A percentile compares a stretch with the other conserved stretches of the same genome.
Conservation (phyloP, 2,329 filamentous ascomycete genomes). For the Xylaria sp. region DNA sequence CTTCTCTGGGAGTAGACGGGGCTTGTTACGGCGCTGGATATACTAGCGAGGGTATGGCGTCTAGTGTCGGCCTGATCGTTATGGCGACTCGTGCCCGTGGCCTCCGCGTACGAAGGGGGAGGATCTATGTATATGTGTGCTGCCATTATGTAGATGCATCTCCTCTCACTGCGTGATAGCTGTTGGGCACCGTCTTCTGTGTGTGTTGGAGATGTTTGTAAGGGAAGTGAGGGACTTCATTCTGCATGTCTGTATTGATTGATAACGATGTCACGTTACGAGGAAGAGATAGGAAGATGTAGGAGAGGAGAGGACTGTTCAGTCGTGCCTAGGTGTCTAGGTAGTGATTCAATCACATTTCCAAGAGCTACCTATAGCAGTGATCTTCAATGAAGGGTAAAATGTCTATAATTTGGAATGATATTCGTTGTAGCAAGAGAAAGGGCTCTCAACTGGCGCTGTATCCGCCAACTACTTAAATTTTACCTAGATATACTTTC, state of each 20-base stretch:
- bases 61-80: neutral
- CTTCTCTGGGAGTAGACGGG: neutral
- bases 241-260: conserved; percentile 13
- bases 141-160: neutral
- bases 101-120: conserved; percentile 35
- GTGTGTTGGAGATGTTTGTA: conserved; percentile 10
- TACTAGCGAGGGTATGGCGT: conserved; percentile 1
- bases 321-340: neutral
- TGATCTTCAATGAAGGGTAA: neutral
- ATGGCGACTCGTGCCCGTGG: conserved; percentile 11
- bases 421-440: neutral
- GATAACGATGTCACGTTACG: conserved; percentile 11
- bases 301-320: neutral
- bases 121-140: conserved; percentile 2
- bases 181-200: neutral
- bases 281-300: neutral
- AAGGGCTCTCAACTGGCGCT: conserved; percentile 5
- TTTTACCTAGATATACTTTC: neutral
- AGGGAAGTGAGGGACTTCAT: conserved; percentile 16
- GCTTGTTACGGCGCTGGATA: neutral
- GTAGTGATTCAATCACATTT: neutral
- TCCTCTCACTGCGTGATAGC: neutral
- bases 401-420: neutral
- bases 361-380: neutral
- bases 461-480: neutral